These are phyloP conservation scores for Chenopodium suecicum DNA, from an alignment of 148 eudicot species.

Conservation along the genomic window DNA sequence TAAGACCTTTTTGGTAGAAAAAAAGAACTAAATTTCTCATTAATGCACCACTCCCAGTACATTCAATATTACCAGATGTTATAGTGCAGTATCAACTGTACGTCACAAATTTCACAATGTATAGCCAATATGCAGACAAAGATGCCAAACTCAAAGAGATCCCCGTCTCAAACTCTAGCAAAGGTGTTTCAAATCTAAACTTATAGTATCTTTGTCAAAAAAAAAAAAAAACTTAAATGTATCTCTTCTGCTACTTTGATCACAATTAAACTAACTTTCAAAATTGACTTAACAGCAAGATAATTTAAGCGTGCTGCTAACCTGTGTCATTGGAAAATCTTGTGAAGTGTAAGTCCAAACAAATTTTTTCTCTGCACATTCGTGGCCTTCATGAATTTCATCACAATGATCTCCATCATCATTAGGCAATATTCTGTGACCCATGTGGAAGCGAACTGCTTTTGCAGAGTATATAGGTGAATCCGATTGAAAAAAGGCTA, in stretches of 20 bases:
- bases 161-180: not conserved
- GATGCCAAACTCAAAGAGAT: not conserved
- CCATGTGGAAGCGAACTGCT: constrained; percentile 71
- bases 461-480: constrained; percentile 84
- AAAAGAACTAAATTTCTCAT: too few relatives aligned
- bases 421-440: constrained; percentile 47
- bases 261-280: not conserved
- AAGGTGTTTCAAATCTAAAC: not conserved
- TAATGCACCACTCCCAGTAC: too few relatives aligned
- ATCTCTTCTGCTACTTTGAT: not conserved
- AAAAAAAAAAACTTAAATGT: not conserved
- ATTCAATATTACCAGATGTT: not conserved
- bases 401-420: constrained; percentile 29
- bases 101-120: not conserved
- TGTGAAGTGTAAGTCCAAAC: constrained; percentile 82
- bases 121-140: not conserved
- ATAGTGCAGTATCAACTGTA: not conserved
- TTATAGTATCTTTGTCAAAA: not conserved
- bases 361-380: constrained; percentile 54
- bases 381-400: constrained; percentile 23
- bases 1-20: too few relatives aligned
- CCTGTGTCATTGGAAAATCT: constrained; percentile 82
- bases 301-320: constrained; percentile 17
- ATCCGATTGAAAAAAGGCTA: constrained; percentile 72
- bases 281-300: constrained; percentile 5